Percentiles rank a stretch among this genome's conserved stretches.
phyloP scores from a whole-genome alignment of 148 eudicot genomes.

The Gaultheria prostrata region DNA sequence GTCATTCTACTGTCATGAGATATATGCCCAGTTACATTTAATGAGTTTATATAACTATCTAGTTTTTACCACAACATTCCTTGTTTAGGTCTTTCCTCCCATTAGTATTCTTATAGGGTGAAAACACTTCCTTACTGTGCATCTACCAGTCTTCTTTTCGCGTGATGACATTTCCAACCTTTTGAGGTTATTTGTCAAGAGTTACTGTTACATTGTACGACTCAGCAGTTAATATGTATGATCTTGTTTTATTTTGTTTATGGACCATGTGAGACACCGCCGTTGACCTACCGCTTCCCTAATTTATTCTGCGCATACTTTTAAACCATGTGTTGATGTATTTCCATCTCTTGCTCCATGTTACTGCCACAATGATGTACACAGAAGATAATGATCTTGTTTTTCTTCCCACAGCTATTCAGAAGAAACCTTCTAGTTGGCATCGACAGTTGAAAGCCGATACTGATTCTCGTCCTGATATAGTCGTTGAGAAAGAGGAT shows the following conservation, averaged over 20 bases:
- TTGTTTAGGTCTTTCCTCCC: not conserved
- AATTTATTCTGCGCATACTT: not conserved
- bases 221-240: not conserved
- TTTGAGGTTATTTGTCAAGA: not conserved
- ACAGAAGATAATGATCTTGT: not conserved
- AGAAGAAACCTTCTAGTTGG: slow-evolving; percentile 32
- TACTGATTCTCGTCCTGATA: slow-evolving; percentile 15
- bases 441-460: slow-evolving; percentile 21
- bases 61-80: not conserved
- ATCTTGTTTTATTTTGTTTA: not conserved
- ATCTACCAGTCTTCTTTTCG: not conserved
- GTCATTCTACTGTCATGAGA: not conserved
- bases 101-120: not conserved
- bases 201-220: not conserved
- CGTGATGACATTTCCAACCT: not conserved
- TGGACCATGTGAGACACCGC: not conserved
- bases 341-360: not conserved
- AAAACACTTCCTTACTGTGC: not conserved
- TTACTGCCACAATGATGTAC: not conserved
- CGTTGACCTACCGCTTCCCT: not conserved
- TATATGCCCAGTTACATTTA: not conserved
- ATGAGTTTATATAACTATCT: not conserved
- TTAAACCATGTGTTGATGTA: not conserved
- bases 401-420: slow-evolving; percentile 39
- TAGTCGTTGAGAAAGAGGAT: slow-evolving; percentile 26